Base-by-base conservation (phyloP, 2,329 filamentous ascomycete genomes). In the Leptodontidium sp. region DNA sequence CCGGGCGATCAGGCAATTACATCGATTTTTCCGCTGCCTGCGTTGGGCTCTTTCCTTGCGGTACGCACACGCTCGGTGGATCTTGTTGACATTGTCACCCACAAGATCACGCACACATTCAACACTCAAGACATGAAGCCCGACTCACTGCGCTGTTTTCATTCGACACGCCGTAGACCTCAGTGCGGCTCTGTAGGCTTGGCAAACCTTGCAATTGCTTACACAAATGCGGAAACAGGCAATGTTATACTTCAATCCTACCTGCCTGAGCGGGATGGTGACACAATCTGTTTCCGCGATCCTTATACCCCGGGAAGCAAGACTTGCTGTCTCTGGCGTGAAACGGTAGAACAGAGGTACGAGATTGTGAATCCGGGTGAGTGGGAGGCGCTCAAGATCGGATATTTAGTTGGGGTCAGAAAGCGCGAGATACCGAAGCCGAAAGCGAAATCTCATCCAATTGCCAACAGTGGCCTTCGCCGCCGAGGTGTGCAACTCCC, bases 201-300 rank as follows among this genome's bases (percentile, higher is more conserved):
- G 1, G 83, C 84, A 35, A 89, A 85, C 15, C 82, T 93, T n/a
- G 89, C 87, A 0, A 79, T 93, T 26, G 87, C 86, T 14, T 93
- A 93, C 75, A 84, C 84, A 2, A 85, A 87, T 68, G 80, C 82
- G 4, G 86, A 88, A 24, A 87, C 86, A 0, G 85, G 87, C 12
- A 85, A 90, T 61, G 88, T 90, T 67, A 83, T 92, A 24, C 81
- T 93, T 70, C 88, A 91, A 64, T 90, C 85, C 0, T 92, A 90
- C 74, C 81, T 84, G 0, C 85, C 88, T 0, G 79, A 83, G 11
- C 80, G 84, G 38, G 85, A 87, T 12, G 83, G 79, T 45, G 86
- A 84, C 74, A 83, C 81, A 63, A 87, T 93, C 12, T 89, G 86
- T 75, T 85, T 90, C 63, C 84, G 84, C 55, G 82, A 84, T 68